Base-by-base conservation (phyloP, 2,329 filamentous ascomycete genomes). In the Penicillium sp. region DNA sequence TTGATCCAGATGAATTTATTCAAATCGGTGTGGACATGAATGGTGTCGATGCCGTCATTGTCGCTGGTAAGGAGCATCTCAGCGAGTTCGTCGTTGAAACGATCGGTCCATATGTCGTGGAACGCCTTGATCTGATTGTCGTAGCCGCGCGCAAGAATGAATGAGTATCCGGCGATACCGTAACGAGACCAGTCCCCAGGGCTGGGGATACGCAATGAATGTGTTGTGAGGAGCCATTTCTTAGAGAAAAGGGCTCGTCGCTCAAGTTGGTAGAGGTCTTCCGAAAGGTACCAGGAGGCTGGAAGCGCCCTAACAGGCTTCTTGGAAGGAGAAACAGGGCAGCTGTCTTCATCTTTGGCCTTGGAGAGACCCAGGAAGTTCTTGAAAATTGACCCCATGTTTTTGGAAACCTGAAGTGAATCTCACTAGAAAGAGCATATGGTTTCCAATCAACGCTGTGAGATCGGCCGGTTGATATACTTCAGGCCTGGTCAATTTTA, bases 181-280 rank as follows among this genome's bases (percentile, higher is more conserved):
- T 36, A 36, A n/a, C 33, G 33, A n/a, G 33, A 9, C 33, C 33
- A 66, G 34, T 62, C 54, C 5, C 65, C 66, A 7, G 57, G 24
- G 29, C 64, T 61, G 5, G 43, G 42, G 44, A 69, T 61, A 2
- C 59, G 60, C 8, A 47, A 54, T 1, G 50, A 50, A 29, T 66
- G 62, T 0, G 63, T 62, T 38, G 64, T 48, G 3, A 66, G 53
- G 7, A 65, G 43, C 63, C 61, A 66, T 21, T 56, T 54, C 42
- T 60, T 64, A 26, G 63, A 65, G 51, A 64, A 65, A 23, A 66
- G 59, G 33, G 64, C 63, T 7, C 64, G 63, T 9, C 63, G 54
- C 34, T 66, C 64, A 3, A 65, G 56, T 42, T 61, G 55, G n/a
- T 64, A 64, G 49, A 66, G 56, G 2, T 56, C 58, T 21, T 59